Conservation (phyloP, 2,329 filamentous ascomycete genomes). For the Juglanconis sp. region DNA sequence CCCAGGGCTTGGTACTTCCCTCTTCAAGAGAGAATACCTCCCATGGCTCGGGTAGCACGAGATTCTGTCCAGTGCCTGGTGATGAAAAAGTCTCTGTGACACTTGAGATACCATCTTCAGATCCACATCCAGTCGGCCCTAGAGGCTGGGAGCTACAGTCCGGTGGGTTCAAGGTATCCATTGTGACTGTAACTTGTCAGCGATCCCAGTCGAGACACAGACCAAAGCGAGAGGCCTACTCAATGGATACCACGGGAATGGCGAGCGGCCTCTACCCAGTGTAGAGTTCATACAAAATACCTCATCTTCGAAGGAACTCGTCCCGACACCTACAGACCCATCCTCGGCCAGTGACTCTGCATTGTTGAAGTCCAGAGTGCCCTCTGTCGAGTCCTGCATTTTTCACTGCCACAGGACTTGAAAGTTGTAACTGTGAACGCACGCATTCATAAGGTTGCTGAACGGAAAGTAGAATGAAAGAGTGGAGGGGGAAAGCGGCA, state of each 20-base stretch:
- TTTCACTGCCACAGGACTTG: background rate
- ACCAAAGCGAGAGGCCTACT: constrained; percentile 4
- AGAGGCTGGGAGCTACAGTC: background rate
- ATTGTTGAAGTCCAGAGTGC: background rate
- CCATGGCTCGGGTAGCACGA: background rate
- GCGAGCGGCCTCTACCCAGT: background rate
- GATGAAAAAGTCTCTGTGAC: background rate
- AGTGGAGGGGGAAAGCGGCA: too few relatives aligned
- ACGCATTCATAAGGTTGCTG: too few relatives aligned
- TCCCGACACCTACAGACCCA: background rate
- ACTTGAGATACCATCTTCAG: background rate
- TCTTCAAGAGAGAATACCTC: too few relatives aligned
- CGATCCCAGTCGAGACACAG: background rate
- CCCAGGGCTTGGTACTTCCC: too few relatives aligned
- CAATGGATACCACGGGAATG: background rate
- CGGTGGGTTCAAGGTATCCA: background rate
- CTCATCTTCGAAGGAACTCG: background rate
- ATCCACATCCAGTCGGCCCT: background rate
- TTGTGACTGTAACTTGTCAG: background rate
- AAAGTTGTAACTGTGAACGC: too few relatives aligned
- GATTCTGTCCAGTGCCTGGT: background rate
- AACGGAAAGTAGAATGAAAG: too few relatives aligned
- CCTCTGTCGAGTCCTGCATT: background rate
- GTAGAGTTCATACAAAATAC: background rate
- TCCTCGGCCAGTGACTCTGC: background rate